Percentiles rank a stretch among this genome's conserved stretches.
Conservation (phyloP, 345 rosid species). For the Eucalyptus curtisii region DNA sequence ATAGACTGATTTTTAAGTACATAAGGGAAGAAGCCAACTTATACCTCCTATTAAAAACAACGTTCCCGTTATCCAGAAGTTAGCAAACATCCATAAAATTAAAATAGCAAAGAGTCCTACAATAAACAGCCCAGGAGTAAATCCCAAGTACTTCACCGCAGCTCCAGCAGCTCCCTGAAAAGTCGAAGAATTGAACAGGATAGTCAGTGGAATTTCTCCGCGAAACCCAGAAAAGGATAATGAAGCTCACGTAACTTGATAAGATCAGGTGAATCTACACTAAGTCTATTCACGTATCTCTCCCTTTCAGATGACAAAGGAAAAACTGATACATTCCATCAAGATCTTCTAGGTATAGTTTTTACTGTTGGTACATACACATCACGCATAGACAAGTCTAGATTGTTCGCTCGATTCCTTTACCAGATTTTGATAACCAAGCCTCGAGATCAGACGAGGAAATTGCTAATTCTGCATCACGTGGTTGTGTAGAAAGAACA, state of each 20-base stretch:
- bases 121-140: constrained; percentile 93
- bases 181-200: neutral
- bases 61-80: constrained; percentile 95
- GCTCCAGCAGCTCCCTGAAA: constrained; percentile 90
- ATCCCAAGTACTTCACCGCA: constrained; percentile 72
- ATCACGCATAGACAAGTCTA: neutral
- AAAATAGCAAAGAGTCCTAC: constrained; percentile 80
- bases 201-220: neutral
- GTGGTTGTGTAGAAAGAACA: neutral
- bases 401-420: neutral
- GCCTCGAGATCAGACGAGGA: neutral
- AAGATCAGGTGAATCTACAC: neutral
- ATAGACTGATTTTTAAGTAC: neutral
- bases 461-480: neutral
- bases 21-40: neutral
- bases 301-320: neutral
- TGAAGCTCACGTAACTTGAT: neutral
- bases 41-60: constrained; percentile 94
- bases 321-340: neutral
- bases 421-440: neutral
- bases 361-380: neutral
- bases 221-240: neutral
- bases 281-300: neutral
- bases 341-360: neutral
- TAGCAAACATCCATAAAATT: constrained; percentile 95